Base-by-base conservation (phyloP, 768 basidiomycete genomes). In the Calocybe gangraenosa region DNA sequence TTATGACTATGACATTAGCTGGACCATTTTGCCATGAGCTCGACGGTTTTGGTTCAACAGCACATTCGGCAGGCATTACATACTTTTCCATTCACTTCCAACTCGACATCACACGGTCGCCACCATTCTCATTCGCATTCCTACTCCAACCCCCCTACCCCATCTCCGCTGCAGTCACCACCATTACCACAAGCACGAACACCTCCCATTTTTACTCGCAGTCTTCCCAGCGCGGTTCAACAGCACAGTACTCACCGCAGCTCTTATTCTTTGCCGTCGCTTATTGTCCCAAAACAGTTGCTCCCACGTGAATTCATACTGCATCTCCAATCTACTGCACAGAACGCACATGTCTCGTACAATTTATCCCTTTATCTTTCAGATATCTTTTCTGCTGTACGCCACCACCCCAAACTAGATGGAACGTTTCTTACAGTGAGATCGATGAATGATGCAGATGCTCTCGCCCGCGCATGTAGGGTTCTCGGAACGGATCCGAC, bases 1-100 rank as follows among this genome's bases (percentile, higher is more conserved):
- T n/a, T n/a, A n/a, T n/a, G n/a, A n/a, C n/a, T n/a, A n/a, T n/a
- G n/a, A n/a, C n/a, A 25, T 22, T 33, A 90, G 87, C 71, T 92
- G 11, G 87, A 92, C 58, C 78, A 75, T 55, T 91, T 92, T 58
- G 73, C 87, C 2, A 81, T 92, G 76, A 90, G 86, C 55, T 77
- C 75, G 5, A 78, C 77, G 33, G 62, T 87, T 38, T 64, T 70
- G 23, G 58, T 85, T 8, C 69, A 75, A 18, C 64, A 73, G 31
- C 65, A 68, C 21, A 59, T 67, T 15, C 69, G 67, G 23, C 62
- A 65, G 28, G 68, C 67, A 7, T 56, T 69, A 25, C 62, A 58
- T 42, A 51, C 63, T 3, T 54, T 66, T 10, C 62, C 62, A 1
- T 63, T 67, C 40, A 13, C 51, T 20, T 49, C 54, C 38, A 52